Conservation (phyloP, 2,329 filamentous ascomycete genomes). For the Phaeosphaeriaceae sp. region DNA sequence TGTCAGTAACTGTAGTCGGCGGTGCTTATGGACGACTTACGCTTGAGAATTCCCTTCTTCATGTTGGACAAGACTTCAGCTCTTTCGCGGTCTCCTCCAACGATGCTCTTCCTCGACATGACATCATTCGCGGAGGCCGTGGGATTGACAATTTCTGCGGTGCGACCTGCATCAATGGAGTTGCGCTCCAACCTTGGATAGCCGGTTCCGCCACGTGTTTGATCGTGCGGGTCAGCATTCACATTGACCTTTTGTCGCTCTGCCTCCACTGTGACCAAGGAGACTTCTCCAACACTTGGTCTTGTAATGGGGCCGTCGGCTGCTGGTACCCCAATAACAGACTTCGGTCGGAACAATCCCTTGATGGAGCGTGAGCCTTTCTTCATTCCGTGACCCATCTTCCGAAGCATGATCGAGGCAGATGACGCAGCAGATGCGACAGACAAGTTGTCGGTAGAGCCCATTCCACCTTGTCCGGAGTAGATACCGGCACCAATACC, state of each 20-base stretch:
- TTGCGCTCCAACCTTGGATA: slow-evolving; percentile 87
- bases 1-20: slow-evolving; percentile 16
- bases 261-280: slow-evolving; percentile 94
- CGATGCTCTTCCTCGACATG: slow-evolving; percentile 79
- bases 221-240: slow-evolving; percentile 71
- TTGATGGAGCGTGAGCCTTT: slow-evolving; percentile 89
- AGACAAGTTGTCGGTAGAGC: slow-evolving; percentile 93
- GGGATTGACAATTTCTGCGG: slow-evolving; percentile 56
- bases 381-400: slow-evolving; percentile 99
- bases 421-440: slow-evolving; percentile 90
- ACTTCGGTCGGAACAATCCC: slow-evolving; percentile 94
- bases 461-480: slow-evolving; percentile 83
- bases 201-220: slow-evolving; percentile 74
- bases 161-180: slow-evolving; percentile 70
- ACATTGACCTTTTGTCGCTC: slow-evolving; percentile 86
- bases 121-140: slow-evolving; percentile 50
- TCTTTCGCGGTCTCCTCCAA: slow-evolving; percentile 87
- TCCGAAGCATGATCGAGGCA: slow-evolving; percentile 91
- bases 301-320: slow-evolving; percentile 71
- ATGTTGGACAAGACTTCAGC: slow-evolving; percentile 91
- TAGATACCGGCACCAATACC: slow-evolving; percentile 96
- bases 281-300: slow-evolving; percentile 81
- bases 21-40: slow-evolving; percentile 57
- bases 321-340: slow-evolving; percentile 77
- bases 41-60: slow-evolving; percentile 94